Base-by-base conservation (phyloP, 768 basidiomycete genomes). In the Hydnomerulius pinastri region DNA sequence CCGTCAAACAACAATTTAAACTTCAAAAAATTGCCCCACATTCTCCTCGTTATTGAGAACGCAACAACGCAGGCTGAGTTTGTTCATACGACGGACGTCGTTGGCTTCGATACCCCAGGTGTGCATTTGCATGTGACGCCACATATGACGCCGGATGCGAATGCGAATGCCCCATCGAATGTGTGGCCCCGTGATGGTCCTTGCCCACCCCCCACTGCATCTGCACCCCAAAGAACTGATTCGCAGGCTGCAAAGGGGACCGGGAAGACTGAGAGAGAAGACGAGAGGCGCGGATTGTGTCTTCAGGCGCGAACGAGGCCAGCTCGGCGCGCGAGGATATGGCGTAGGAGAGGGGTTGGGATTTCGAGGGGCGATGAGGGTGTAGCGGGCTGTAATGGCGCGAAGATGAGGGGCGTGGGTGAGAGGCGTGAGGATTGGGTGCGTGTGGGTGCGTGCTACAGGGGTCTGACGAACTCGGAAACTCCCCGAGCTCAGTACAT, bases 241-340 rank as follows among this genome's bases (percentile, higher is more conserved):
- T 61, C n/a, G 68, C 41, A 21, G 63, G 57, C 6, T 59, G 58
- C 0, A 69, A 47, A 2, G 66, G 61, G n/a, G 58, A 48, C 24
- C 66, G 54, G 41, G 62, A 46, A 4, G 55, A 27, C 15, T 43
- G 59, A 13, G 38, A 29, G 11, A 45, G 12, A 2, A 24, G 51
- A 21, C 63, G 67, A 1, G 72, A 66, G 15, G 64, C 65, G 23
- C 77, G 72, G 12, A 76, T 68, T 27, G 77, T 77, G 4, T 76
- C 74, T 20, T 73, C 70, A 4, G 67, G 52, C 12, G 62, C 54
- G 55, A 71, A 70, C 4, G 64, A 59, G 18, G 65, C 65, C 21
- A 73, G 65, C 49, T 74, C 74, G 9, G 67, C 51, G 38, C 68
- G 69, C 21, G 74, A 70, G 33, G 76, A 70, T 11, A 75, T 61